phyloP scores from a whole-genome alignment of 345 rosid genomes.

The Populus ilicifolia region DNA sequence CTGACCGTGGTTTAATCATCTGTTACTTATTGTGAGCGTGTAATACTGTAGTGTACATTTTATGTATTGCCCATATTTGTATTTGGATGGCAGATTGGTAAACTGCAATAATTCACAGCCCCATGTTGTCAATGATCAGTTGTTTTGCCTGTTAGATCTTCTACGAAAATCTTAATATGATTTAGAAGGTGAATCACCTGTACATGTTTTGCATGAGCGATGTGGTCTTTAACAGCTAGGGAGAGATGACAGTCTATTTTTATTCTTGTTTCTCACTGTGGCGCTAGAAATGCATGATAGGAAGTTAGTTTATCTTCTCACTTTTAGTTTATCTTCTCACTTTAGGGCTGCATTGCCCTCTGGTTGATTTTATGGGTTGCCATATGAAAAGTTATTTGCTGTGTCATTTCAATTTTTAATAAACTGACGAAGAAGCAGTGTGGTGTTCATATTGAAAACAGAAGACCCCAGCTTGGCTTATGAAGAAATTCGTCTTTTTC shows the following conservation, averaged over 20 bases:
- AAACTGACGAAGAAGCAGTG: too few relatives aligned
- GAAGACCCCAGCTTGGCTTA: too few relatives aligned
- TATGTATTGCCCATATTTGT: constrained; percentile 8
- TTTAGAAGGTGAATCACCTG: not conserved
- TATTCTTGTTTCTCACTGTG: accelerated
- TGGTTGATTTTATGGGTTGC: too few relatives aligned
- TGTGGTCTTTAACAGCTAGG: not conserved
- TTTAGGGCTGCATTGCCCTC: too few relatives aligned
- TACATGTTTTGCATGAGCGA: not conserved
- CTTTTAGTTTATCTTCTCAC: too few relatives aligned
- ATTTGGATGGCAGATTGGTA: constrained; percentile 9
- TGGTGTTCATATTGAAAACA: too few relatives aligned
- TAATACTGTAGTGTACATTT: constrained; percentile 18
- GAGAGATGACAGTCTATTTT: not conserved
- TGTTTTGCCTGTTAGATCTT: not conserved
- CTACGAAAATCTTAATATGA: not conserved
- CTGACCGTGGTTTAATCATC: constrained; percentile 17
- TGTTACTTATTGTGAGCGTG: constrained; percentile 17
- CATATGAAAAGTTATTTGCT: too few relatives aligned
- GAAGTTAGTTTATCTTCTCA: too few relatives aligned
- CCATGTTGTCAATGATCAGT: constrained; percentile 1
- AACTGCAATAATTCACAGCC: constrained; percentile 13
- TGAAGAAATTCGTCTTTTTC: too few relatives aligned
- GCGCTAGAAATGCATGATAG: not conserved
- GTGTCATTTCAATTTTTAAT: too few relatives aligned